Evolutionary conservation across 352 stramenopile species (phyloP).

Genomic region (Globisporangium yorkense): DNA sequence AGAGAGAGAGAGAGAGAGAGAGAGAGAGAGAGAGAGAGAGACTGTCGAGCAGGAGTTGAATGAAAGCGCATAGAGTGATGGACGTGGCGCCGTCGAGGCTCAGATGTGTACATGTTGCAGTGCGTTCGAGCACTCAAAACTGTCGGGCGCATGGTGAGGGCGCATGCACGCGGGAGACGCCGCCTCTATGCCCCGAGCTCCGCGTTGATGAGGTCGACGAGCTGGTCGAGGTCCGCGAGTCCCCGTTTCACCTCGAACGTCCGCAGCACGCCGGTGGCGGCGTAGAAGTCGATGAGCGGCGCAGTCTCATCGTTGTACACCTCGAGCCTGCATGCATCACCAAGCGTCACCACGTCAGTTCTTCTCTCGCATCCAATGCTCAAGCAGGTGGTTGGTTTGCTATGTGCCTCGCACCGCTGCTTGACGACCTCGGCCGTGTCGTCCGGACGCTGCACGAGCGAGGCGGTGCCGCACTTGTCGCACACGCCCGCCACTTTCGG

Average conservation of each 20-base stretch:
- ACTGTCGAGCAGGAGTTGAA: background rate
- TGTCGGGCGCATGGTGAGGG: background rate
- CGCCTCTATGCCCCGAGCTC: constrained; percentile 25
- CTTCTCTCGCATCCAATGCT: too few species aligned
- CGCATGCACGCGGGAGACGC: background rate
- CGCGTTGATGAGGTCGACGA: constrained; percentile 61
- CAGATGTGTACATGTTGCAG: background rate
- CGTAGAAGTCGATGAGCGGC: constrained; percentile 86
- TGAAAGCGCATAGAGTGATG: background rate
- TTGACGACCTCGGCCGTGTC: constrained; percentile 77
- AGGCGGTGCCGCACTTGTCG: constrained; percentile 66
- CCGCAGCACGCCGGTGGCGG: constrained; percentile 56
- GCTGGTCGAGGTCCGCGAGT: constrained; percentile 72
- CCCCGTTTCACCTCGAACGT: constrained; percentile 87
- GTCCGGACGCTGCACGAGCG: constrained; percentile 78
- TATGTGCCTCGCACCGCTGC: constrained; percentile 30
- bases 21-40: background rate
- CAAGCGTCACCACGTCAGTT: background rate
- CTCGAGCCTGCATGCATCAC: constrained; percentile 34
- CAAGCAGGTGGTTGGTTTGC: too few species aligned
- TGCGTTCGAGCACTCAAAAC: background rate
- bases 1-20: background rate
- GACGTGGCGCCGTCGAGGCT: background rate
- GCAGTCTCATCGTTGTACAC: constrained; percentile 89
- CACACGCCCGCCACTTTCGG: constrained; percentile 80